A percentile compares a stretch with the other conserved stretches of the same genome.
These are phyloP conservation scores for Trichosporon sp. DNA, from an alignment of 1,284 basidiomycete genomes.

Conservation along the genomic window DNA sequence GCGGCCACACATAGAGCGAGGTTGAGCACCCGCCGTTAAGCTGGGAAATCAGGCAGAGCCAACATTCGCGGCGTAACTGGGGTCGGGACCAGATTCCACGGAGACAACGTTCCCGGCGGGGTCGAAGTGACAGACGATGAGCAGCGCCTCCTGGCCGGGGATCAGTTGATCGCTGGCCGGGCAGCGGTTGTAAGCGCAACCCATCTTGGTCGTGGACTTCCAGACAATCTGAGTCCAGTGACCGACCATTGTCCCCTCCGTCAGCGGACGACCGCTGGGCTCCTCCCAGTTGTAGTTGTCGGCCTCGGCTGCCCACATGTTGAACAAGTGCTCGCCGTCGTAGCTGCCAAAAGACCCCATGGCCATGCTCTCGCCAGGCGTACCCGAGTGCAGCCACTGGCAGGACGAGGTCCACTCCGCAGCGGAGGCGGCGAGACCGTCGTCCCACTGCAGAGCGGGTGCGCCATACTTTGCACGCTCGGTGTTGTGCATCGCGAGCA, in stretches of 20 bases:
- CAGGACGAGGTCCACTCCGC: constrained; percentile 8
- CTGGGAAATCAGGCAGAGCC: constrained; percentile 8
- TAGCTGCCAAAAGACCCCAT: constrained; percentile 29
- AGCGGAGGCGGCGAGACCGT: constrained; percentile 7
- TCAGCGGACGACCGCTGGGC: constrained; percentile 16
- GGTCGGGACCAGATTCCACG: not conserved
- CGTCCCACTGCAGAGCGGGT: constrained; percentile 7
- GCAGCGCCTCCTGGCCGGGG: constrained; percentile 12
- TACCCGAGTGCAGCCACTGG: not conserved
- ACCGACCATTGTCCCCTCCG: constrained; percentile 12
- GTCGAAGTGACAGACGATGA: constrained; percentile 28
- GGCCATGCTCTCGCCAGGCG: constrained; percentile 20
- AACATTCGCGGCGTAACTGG: constrained; percentile 21
- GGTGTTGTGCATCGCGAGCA: constrained; percentile 35
- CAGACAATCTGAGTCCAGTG: constrained; percentile 46
- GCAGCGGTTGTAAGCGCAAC: constrained; percentile 32
- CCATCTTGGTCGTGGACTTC: constrained; percentile 38
- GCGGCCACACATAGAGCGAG: not conserved
- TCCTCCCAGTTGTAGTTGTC: constrained; percentile 24
- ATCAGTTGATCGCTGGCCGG: constrained; percentile 24
- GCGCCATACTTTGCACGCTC: constrained; percentile 32
- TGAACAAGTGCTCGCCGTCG: constrained; percentile 25
- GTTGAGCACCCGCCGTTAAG: not conserved
- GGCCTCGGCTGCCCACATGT: constrained; percentile 36
- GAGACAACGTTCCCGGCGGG: constrained; percentile 26